These are phyloP conservation scores for Lophiostoma macrostomum DNA, from an alignment of 495 filamentous ascomycete species.

Conservation along the genomic window DNA sequence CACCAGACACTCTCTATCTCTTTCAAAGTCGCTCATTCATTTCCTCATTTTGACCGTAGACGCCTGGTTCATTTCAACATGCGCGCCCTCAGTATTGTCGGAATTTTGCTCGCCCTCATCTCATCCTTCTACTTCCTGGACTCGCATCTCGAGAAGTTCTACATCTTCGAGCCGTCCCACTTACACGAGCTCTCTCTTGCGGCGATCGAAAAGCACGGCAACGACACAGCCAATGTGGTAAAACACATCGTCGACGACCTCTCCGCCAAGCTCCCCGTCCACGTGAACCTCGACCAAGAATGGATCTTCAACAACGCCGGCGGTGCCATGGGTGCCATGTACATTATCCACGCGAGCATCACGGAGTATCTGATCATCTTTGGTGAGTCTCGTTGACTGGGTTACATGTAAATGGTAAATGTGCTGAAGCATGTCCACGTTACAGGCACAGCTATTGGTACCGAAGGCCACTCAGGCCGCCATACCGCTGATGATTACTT, in stretches of 20 bases:
- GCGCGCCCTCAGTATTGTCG: too few species aligned
- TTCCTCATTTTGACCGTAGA: too few species aligned
- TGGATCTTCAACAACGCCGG: constrained; percentile 63
- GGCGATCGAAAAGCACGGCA: constrained; percentile 64
- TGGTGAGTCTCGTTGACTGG: constrained; percentile 11
- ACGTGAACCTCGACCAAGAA: constrained; percentile 57
- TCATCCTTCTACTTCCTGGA: constrained; percentile 63
- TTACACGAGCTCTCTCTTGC: constrained; percentile 65
- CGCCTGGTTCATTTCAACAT: too few species aligned
- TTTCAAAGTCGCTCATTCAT: too few species aligned
- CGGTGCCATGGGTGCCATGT: constrained; percentile 82
- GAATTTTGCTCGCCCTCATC: constrained; percentile 53
- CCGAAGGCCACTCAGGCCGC: constrained; percentile 80
- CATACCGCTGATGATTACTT: constrained; percentile 93
- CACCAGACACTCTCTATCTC: too few species aligned
- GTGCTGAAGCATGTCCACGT: too few species aligned
- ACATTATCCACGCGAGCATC: constrained; percentile 71
- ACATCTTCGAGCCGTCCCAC: constrained; percentile 67
- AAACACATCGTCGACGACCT: constrained; percentile 56
- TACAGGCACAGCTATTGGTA: constrained; percentile 81
- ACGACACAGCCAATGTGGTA: constrained; percentile 67
- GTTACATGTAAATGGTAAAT: background rate
- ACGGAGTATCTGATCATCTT: constrained; percentile 35
- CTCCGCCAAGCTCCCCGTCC: constrained; percentile 42
- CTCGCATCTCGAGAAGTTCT: constrained; percentile 67